Evolutionary conservation across 2,329 filamentous ascomycete genomes (phyloP).

Genomic region (Zymoseptoria pseudotritici): DNA sequence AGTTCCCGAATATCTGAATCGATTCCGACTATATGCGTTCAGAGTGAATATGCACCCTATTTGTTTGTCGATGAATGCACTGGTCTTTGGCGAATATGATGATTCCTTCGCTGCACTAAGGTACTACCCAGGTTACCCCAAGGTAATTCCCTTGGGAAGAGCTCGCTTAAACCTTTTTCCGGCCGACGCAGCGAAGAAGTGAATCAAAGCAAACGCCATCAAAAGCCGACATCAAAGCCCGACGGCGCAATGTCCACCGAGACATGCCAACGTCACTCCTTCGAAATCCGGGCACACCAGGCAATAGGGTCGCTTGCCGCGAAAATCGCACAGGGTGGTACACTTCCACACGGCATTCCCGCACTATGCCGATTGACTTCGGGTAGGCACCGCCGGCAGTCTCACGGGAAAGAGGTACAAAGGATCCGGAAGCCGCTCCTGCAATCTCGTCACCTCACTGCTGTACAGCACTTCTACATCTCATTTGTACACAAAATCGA

Average conservation of each 20-base stretch:
- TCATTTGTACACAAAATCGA: neutral
- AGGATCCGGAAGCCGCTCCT: neutral
- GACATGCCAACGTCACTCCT: neutral
- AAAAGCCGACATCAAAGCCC: neutral
- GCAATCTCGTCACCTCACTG: neutral
- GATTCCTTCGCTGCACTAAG: no score
- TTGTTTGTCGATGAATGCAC: no score
- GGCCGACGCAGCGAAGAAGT: no score
- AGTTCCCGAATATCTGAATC: no score
- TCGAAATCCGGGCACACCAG: neutral
- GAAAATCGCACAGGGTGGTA: neutral
- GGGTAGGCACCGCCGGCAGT: slow-evolving; percentile 5
- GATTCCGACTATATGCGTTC: no score
- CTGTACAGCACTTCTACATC: neutral
- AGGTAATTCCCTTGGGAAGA: no score
- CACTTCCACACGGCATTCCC: neutral
- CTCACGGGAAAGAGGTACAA: slow-evolving; percentile 1
- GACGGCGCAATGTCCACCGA: neutral
- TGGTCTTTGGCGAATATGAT: no score
- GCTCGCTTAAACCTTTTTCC: neutral
- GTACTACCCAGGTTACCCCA: no score
- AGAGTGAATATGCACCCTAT: no score
- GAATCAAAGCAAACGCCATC: neutral
- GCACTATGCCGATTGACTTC: neutral
- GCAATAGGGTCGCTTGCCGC: neutral